A percentile compares a stretch with the other conserved stretches of the same genome.
phyloP scores from a whole-genome alignment of 768 basidiomycete species.

The Phylloporus arenicola region DNA sequence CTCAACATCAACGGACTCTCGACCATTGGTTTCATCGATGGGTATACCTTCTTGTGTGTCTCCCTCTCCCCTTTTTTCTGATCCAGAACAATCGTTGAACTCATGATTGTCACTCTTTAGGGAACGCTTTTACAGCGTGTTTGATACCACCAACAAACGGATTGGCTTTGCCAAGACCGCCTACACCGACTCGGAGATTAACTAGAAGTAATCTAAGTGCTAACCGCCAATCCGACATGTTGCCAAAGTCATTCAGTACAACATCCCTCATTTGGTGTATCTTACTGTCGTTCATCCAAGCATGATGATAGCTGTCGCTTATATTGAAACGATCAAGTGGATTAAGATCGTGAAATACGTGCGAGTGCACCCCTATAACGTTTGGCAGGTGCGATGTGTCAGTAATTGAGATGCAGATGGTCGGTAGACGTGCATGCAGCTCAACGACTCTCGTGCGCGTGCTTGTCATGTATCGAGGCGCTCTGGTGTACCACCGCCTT shows the following conservation, averaged over 20 bases:
- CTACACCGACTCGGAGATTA: slow-evolving; percentile 23
- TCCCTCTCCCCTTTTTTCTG: background rate
- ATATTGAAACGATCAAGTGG: background rate
- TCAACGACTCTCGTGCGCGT: too few relatives aligned
- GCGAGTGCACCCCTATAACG: too few relatives aligned
- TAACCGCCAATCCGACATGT: background rate
- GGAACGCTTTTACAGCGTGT: slow-evolving; percentile 36
- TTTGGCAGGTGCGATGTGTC: too few relatives aligned
- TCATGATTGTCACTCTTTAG: background rate
- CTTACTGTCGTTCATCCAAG: background rate
- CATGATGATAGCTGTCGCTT: background rate
- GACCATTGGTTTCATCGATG: slow-evolving; percentile 10
- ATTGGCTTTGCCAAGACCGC: slow-evolving; percentile 39
- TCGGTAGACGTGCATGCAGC: too few relatives aligned
- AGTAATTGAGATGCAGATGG: too few relatives aligned
- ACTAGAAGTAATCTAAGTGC: background rate
- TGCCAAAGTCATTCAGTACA: background rate
- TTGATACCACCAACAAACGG: slow-evolving; percentile 11
- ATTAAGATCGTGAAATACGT: background rate
- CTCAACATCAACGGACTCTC: slow-evolving; percentile 10
- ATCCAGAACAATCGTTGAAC: background rate
- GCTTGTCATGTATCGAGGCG: too few relatives aligned
- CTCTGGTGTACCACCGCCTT: too few relatives aligned
- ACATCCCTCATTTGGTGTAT: too few relatives aligned
- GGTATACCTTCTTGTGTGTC: slow-evolving; percentile 12